A percentile compares a stretch with the other conserved stretches of the same genome.
These are phyloP conservation scores for Colletotrichum gigasporum DNA, from an alignment of 2,329 filamentous ascomycete species.

Conservation along the genomic window DNA sequence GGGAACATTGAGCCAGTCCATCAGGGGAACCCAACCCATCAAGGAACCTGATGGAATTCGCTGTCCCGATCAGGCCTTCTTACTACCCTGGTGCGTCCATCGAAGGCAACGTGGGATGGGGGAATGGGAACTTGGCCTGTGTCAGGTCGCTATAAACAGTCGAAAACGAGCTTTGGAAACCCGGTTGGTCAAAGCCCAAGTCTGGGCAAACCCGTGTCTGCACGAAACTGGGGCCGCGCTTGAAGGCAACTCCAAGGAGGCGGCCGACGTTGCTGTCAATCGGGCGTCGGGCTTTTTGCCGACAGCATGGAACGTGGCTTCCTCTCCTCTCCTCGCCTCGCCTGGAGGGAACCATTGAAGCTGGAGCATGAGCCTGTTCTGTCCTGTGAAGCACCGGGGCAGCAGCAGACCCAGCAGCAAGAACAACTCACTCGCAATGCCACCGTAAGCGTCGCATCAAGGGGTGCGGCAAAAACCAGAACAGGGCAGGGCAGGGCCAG, in stretches of 20 bases:
- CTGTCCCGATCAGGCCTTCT: neutral
- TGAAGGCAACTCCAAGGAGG: neutral
- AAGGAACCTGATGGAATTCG: neutral
- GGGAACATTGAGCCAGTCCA: neutral
- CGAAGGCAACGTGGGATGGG: neutral
- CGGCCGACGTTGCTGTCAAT: conserved; percentile 20
- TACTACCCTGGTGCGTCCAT: neutral
- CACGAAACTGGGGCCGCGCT: conserved; percentile 23
- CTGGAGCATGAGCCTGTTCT: too few species aligned
- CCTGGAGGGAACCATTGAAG: neutral
- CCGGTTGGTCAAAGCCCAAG: conserved; percentile 16
- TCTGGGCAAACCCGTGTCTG: conserved; percentile 31
- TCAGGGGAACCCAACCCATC: too few species aligned
- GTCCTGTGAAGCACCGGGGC: too few species aligned
- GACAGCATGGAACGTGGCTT: neutral
- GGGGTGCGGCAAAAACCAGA: neutral
- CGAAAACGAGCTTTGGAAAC: neutral
- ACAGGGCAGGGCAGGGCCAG: too few species aligned
- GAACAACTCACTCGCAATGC: too few species aligned
- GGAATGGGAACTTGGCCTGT: neutral
- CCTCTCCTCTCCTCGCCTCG: too few species aligned
- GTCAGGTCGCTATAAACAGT: neutral
- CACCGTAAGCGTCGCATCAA: conserved; percentile 16
- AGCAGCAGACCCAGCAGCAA: too few species aligned
- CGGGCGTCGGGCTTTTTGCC: conserved; percentile 6